Percentiles rank a stretch among this genome's conserved stretches.
Evolutionary conservation across 345 rosid genomes (phyloP).

Genomic region (Ceriops decandra): DNA sequence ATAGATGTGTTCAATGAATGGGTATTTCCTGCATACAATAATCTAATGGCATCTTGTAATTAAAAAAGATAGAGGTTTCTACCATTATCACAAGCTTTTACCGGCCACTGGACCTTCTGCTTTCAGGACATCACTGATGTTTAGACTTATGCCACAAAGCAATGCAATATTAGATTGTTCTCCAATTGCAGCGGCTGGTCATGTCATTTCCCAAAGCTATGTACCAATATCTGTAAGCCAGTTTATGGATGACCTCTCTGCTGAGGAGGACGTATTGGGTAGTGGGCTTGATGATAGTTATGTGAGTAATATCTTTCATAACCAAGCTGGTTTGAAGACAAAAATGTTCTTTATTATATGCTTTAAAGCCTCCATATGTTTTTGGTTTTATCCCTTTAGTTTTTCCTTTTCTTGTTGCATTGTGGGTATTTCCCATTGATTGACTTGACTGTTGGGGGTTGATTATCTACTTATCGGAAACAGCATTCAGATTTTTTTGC

Average conservation of each 20-base stretch:
- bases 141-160: constrained; percentile 94
- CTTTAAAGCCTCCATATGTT: no score
- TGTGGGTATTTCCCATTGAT: not conserved
- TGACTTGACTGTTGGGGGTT: no score
- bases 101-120: constrained; percentile 14
- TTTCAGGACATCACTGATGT: constrained; percentile 75
- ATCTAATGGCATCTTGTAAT: no score
- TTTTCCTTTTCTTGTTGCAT: not conserved
- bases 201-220: constrained; percentile 84
- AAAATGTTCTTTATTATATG: no score
- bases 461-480: no score
- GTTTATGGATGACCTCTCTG: constrained; percentile 97
- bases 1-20: no score
- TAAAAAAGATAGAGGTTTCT: not conserved
- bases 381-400: not conserved
- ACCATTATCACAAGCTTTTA: not conserved
- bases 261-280: constrained; percentile 74
- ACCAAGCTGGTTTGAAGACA: not conserved
- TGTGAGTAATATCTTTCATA: constrained; percentile 44
- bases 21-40: no score
- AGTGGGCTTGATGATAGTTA: constrained; percentile 51
- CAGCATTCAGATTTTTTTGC: no score
- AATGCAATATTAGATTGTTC: constrained; percentile 95
- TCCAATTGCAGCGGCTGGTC: constrained; percentile 95
- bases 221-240: constrained; percentile 94